Evolutionary conservation across 1,139 yeast genomes (phyloP).

Genomic region (Diutina ranongensis): DNA sequence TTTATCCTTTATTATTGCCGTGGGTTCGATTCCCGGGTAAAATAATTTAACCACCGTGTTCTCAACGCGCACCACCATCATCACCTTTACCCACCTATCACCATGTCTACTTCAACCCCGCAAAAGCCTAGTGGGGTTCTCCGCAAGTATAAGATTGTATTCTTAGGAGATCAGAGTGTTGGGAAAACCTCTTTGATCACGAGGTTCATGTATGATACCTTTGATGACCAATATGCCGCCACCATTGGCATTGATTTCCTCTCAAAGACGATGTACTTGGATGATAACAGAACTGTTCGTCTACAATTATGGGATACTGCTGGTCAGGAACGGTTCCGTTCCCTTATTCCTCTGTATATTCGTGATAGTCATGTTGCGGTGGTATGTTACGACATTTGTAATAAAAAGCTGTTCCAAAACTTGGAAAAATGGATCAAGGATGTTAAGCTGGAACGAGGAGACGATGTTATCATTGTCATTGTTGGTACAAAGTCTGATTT

Average conservation of each 20-base stretch:
- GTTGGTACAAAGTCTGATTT: conserved; percentile 82
- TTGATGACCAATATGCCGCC: conserved; percentile 90
- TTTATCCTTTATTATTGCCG: too few species aligned
- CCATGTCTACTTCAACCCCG: neutral
- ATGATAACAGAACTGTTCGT: conserved; percentile 42
- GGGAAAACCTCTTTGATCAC: conserved; percentile 95
- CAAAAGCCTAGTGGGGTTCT: conserved; percentile 13
- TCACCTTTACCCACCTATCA: conserved; percentile 1
- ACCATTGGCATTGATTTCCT: conserved; percentile 95
- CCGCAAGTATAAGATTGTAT: conserved; percentile 80
- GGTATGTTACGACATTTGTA: conserved; percentile 87
- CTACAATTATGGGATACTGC: conserved; percentile 21
- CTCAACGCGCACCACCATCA: neutral
- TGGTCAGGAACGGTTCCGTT: conserved; percentile 13
- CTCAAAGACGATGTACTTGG: conserved; percentile 61
- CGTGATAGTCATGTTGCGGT: conserved; percentile 97
- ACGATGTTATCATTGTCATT: conserved; percentile 46
- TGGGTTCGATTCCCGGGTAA: neutral
- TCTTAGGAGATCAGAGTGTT: conserved; percentile 94
- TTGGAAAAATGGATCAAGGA: conserved; percentile 41
- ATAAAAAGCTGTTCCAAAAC: conserved; percentile 68
- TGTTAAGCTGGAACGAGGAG: conserved; percentile 67
- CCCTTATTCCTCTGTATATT: conserved; percentile 63
- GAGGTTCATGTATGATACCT: conserved; percentile 96
- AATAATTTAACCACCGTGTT: neutral